Evolutionary conservation across 2,329 filamentous ascomycete species (phyloP).

Genomic region (Apiospora phragmitis): DNA sequence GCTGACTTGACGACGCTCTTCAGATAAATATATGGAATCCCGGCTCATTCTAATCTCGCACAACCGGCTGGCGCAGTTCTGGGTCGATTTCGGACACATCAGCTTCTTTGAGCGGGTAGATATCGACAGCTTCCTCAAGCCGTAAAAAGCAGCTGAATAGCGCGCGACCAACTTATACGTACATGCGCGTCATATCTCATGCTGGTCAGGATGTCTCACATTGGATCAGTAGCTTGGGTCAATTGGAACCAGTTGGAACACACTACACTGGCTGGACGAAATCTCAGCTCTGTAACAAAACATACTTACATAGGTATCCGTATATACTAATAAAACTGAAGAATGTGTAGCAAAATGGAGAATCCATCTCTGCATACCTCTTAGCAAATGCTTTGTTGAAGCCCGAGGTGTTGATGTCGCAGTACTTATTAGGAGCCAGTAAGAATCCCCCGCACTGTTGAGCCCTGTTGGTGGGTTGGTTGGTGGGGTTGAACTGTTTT

Average conservation of each 20-base stretch:
- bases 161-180: not conserved
- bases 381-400: no score
- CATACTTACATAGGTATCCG: not conserved
- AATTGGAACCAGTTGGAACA: not conserved
- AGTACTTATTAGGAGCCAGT: not conserved
- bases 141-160: not conserved
- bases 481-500: not conserved
- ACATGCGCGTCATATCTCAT: no score
- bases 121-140: slow-evolving; percentile 50
- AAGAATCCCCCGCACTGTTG: not conserved
- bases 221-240: not conserved
- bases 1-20: slow-evolving; percentile 12
- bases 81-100: slow-evolving; percentile 65
- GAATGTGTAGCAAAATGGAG: not conserved
- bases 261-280: not conserved
- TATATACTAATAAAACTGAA: not conserved
- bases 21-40: slow-evolving; percentile 73
- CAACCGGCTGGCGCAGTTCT: slow-evolving; percentile 79
- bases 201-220: not conserved
- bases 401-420: no score
- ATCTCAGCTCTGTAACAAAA: not conserved
- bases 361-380: no score
- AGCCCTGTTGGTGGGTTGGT: not conserved
- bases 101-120: slow-evolving; percentile 62
- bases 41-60: slow-evolving; percentile 78